Evolutionary conservation across 2,329 filamentous ascomycete genomes (phyloP).

Genomic region (Dactylellina leptospora): DNA sequence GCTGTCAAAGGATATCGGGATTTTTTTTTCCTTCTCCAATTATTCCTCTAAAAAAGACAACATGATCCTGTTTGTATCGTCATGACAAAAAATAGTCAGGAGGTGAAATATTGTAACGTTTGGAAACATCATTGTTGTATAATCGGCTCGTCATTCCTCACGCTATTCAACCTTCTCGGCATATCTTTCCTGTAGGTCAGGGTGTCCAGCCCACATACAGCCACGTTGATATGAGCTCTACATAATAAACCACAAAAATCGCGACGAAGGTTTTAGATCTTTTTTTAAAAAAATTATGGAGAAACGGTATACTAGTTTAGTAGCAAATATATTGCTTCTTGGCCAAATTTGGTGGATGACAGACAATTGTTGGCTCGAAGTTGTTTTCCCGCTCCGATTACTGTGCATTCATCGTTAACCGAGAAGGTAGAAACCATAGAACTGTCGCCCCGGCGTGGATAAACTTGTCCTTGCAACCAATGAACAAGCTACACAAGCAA

Average conservation of each 20-base stretch:
- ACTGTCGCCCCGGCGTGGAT: background rate
- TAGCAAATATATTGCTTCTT: constrained; percentile 13
- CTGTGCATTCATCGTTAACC: constrained; percentile 10
- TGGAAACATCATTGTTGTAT: constrained; percentile 3
- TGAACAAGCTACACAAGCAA: constrained; percentile 10
- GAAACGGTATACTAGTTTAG: background rate
- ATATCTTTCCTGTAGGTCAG: background rate
- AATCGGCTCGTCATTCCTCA: background rate
- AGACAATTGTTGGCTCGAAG: constrained; percentile 15
- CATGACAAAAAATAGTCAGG: constrained; percentile 7
- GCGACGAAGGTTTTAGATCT: too few species aligned
- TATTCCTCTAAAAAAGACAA: constrained; percentile 7
- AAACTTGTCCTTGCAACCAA: background rate
- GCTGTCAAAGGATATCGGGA: constrained; percentile 10
- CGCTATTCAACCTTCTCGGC: background rate
- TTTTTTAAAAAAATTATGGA: too few species aligned
- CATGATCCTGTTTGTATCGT: constrained; percentile 7
- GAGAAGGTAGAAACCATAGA: background rate
- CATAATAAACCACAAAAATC: too few species aligned
- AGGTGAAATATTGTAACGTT: constrained; percentile 3
- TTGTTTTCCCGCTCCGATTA: constrained; percentile 21
- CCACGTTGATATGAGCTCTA: constrained; percentile 11
- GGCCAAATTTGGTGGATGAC: constrained; percentile 24
- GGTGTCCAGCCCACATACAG: constrained; percentile 4
- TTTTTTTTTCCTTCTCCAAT: background rate